These are phyloP conservation scores for Erodium maritimum DNA, from an alignment of 345 rosid species.

Conservation along the genomic window DNA sequence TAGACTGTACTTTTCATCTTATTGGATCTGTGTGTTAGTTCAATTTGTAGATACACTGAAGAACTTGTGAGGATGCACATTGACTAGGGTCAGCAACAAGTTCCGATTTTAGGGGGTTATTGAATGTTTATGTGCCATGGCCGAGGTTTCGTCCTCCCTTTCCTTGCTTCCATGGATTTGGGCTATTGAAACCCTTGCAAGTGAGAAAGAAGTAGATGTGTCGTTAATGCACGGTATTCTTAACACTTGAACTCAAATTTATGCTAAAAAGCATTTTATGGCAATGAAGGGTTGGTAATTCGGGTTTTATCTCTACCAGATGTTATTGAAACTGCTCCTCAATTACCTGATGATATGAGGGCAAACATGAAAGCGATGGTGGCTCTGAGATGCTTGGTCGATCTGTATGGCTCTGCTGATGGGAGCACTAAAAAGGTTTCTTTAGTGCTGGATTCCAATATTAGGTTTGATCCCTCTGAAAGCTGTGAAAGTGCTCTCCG, in stretches of 20 bases:
- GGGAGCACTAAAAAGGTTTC: slow-evolving; percentile 6
- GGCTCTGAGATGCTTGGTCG: slow-evolving; percentile 53
- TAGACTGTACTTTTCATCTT: not conserved
- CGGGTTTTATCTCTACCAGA: slow-evolving; percentile 14
- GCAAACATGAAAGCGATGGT: slow-evolving; percentile 33
- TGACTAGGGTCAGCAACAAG: no score
- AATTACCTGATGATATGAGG: slow-evolving; percentile 15
- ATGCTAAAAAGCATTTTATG: not conserved
- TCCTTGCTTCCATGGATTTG: slow-evolving; percentile 33
- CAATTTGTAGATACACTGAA: not conserved
- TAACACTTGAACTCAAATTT: not conserved
- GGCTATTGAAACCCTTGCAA: slow-evolving; percentile 44
- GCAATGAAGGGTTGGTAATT: not conserved
- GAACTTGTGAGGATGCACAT: not conserved
- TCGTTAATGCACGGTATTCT: slow-evolving; percentile 37
- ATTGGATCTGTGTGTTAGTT: not conserved
- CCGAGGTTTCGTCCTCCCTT: slow-evolving; percentile 10
- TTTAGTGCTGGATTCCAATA: slow-evolving; percentile 12
- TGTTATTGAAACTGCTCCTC: slow-evolving; percentile 34
- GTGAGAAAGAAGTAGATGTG: slow-evolving; percentile 20
- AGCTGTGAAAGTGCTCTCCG: slow-evolving; percentile 41
- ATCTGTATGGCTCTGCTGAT: slow-evolving; percentile 19
- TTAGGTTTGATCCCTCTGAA: slow-evolving; percentile 18
- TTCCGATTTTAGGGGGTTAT: no score
- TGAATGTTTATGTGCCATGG: slow-evolving; percentile 1